Evolutionary conservation across 225 moss, liverwort and hornwort species (phyloP).

Genomic region (Takakia lepidozioides): DNA sequence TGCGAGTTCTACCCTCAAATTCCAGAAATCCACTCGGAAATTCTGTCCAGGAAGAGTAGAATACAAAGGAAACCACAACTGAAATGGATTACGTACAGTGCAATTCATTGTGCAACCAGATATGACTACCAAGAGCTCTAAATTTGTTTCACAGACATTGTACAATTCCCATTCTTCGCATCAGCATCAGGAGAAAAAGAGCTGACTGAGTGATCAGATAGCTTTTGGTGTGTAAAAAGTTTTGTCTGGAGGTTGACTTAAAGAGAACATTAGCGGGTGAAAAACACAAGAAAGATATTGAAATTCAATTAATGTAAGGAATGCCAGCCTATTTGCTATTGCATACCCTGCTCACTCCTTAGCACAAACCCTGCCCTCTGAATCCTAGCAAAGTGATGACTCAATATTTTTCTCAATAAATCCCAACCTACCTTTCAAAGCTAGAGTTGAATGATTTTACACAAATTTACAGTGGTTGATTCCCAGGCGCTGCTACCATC

Average conservation of each 20-base stretch:
- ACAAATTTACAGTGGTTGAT: constrained; percentile 66
- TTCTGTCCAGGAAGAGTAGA: too few species aligned
- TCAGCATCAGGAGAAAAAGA: constrained; percentile 10
- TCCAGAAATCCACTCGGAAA: too few species aligned
- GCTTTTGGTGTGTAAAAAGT: constrained; percentile 2
- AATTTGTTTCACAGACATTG: too few species aligned
- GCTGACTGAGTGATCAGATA: constrained; percentile 14
- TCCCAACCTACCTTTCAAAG: constrained; percentile 22
- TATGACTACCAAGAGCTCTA: too few species aligned
- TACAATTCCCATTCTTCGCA: constrained; percentile 32
- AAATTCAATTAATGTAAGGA: not conserved
- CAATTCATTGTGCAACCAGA: too few species aligned
- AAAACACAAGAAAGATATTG: not conserved
- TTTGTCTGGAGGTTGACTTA: constrained; percentile 12
- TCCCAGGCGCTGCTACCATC: constrained; percentile 36
- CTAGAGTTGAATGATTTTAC: constrained; percentile 36
- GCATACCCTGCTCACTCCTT: constrained; percentile 5
- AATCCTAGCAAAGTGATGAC: constrained; percentile 8
- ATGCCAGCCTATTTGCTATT: constrained; percentile 3
- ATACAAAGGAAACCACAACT: too few species aligned
- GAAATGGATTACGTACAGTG: too few species aligned
- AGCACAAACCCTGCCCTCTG: constrained; percentile 1
- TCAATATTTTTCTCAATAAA: constrained; percentile 12
- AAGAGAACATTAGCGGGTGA: not conserved
- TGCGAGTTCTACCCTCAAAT: too few species aligned